These are phyloP conservation scores for Aspergillus fumigatiaffinis DNA, from an alignment of 2,329 filamentous ascomycete genomes.

Conservation along the genomic window DNA sequence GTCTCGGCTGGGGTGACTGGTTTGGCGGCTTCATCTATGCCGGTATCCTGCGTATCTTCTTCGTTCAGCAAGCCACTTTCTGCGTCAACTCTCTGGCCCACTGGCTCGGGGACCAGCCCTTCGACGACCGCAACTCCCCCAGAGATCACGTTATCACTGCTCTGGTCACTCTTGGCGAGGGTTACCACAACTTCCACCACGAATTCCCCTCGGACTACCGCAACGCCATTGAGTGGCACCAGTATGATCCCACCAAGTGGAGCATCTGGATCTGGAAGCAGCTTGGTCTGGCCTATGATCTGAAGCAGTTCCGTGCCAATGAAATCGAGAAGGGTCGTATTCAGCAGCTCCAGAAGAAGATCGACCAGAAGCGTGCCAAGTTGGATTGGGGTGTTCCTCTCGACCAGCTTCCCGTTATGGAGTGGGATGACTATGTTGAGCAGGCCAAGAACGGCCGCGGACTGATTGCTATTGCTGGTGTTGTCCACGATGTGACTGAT, in stretches of 20 bases:
- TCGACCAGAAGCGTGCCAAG: constrained; percentile 76
- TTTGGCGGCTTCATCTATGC: constrained; percentile 78
- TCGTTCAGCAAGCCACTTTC: constrained; percentile 89
- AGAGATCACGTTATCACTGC: constrained; percentile 85
- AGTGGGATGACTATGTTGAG: constrained; percentile 81
- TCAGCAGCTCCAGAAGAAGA: constrained; percentile 88
- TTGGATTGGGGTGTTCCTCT: constrained; percentile 85
- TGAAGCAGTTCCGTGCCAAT: constrained; percentile 88
- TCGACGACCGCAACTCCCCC: constrained; percentile 87
- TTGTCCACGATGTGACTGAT: constrained; percentile 77
- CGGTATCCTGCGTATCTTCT: constrained; percentile 81
- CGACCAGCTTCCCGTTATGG: constrained; percentile 78
- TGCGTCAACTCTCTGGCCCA: constrained; percentile 89
- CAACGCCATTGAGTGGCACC: constrained; percentile 85
- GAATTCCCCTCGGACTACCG: constrained; percentile 92
- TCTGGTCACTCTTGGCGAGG: constrained; percentile 78
- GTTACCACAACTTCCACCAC: constrained; percentile 95
- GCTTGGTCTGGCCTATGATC: constrained; percentile 75
- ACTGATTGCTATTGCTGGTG: constrained; percentile 73
- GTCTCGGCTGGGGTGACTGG: constrained; percentile 78
- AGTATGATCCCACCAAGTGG: constrained; percentile 93
- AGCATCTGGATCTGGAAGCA: constrained; percentile 80
- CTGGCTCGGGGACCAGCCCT: constrained; percentile 88
- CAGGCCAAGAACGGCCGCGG: constrained; percentile 73
- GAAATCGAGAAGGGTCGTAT: constrained; percentile 90